A percentile compares a stretch with the other conserved stretches of the same genome.
Evolutionary conservation across 2,329 filamentous ascomycete species (phyloP).

Genomic region (Calonectria honghensis): DNA sequence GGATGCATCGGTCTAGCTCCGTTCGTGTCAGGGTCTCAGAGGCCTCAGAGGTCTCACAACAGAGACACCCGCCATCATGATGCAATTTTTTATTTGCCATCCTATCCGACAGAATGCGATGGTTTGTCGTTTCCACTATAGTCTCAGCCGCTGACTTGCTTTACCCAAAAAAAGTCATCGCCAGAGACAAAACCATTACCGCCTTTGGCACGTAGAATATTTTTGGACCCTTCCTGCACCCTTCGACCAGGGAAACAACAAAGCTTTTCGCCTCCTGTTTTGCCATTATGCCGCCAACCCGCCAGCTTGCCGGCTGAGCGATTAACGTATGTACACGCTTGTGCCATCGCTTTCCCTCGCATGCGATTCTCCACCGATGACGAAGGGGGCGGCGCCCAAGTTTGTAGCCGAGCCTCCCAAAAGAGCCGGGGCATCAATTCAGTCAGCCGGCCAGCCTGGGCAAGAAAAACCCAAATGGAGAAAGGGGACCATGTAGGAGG

Average conservation of each 20-base stretch:
- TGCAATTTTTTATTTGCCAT: conserved; percentile 43
- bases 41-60: conserved; percentile 16
- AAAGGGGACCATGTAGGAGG: conserved; percentile 33
- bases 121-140: conserved; percentile 25
- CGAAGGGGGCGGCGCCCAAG: conserved; percentile 32
- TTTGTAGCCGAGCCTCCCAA: conserved; percentile 36
- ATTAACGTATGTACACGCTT: conserved; percentile 37
- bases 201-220: conserved; percentile 31
- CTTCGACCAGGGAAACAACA: not conserved
- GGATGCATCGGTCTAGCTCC: not conserved
- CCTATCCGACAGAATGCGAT: conserved; percentile 39
- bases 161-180: conserved; percentile 20
- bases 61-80: conserved; percentile 39
- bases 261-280: conserved; percentile 5
- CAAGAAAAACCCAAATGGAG: conserved; percentile 25
- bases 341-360: conserved; percentile 28
- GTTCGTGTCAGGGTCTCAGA: conserved; percentile 6
- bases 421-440: conserved; percentile 29
- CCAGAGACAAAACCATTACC: conserved; percentile 30
- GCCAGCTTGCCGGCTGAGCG: conserved; percentile 35
- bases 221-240: conserved; percentile 33
- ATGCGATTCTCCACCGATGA: conserved; percentile 41
- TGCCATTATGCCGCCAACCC: not conserved
- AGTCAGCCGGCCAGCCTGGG: conserved; percentile 1
- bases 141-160: conserved; percentile 33